Percentiles rank a stretch among this genome's conserved stretches.
Evolutionary conservation across 192 early-diverging fungal species (phyloP).

Genomic region (Rhizophagus clarus): DNA sequence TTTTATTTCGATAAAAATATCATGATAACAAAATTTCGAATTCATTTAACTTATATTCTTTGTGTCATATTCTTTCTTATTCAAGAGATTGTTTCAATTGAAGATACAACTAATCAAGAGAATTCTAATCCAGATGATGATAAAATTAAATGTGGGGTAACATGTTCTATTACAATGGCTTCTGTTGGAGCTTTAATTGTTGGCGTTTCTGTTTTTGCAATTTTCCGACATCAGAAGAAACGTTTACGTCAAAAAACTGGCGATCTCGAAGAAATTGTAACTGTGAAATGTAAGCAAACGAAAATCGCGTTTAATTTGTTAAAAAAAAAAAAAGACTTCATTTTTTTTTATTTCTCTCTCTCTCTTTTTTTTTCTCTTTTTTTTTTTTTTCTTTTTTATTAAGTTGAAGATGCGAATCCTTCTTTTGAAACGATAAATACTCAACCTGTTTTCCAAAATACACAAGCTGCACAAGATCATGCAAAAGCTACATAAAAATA

Average conservation of each 20-base stretch:
- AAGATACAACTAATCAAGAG: not conserved
- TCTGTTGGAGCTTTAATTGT: not conserved
- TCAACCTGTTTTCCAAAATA: not conserved
- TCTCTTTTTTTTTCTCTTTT: too few species aligned
- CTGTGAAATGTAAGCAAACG: not conserved
- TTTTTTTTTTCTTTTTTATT: not conserved
- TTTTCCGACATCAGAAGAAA: not conserved
- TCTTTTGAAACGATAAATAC: not conserved
- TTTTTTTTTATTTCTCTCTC: too few species aligned
- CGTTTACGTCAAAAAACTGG: not conserved
- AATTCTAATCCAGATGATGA: too few species aligned
- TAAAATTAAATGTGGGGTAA: not conserved
- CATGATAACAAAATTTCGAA: not conserved
- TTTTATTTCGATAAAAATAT: not conserved
- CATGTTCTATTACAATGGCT: not conserved
- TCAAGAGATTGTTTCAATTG: not conserved
- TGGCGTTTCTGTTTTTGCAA: not conserved
- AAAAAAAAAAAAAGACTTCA: too few species aligned
- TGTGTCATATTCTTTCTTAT: not conserved
- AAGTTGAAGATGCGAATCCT: not conserved
- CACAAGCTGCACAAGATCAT: not conserved
- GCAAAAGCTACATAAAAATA: too few species aligned
- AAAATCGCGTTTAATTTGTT: not conserved
- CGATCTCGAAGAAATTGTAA: not conserved
- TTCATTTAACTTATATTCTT: not conserved